A percentile compares a stretch with the other conserved stretches of the same genome.
phyloP scores from a whole-genome alignment of 2,329 filamentous ascomycete species.

The Sphaerostilbella broomeana region DNA sequence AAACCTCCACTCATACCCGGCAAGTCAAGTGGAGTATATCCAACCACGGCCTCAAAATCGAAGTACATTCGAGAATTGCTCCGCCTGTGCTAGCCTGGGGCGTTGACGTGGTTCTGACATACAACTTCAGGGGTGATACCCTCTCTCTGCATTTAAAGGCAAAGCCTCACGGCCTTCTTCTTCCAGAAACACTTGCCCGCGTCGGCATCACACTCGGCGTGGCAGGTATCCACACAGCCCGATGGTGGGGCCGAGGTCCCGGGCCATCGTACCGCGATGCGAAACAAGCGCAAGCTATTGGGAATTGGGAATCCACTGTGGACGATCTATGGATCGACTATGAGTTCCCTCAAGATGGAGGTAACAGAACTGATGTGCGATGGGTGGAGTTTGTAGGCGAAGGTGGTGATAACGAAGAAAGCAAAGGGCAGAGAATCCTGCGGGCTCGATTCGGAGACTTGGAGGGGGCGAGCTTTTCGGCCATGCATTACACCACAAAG shows the following conservation, averaged over 20 bases:
- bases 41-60: constrained; percentile 32
- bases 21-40: constrained; percentile 27
- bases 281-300: constrained; percentile 53
- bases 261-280: constrained; percentile 62
- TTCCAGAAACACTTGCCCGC: constrained; percentile 54
- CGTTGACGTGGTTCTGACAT: constrained; percentile 44
- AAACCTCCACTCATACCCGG: constrained; percentile 38
- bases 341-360: constrained; percentile 62
- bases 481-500: constrained; percentile 45
- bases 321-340: constrained; percentile 53
- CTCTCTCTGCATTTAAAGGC: constrained; percentile 45
- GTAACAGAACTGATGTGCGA: constrained; percentile 57
- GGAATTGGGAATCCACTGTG: constrained; percentile 41
- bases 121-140: constrained; percentile 44
- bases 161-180: constrained; percentile 39
- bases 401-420: no score
- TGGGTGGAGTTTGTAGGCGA: constrained; percentile 46
- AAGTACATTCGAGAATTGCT: constrained; percentile 48
- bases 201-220: constrained; percentile 52
- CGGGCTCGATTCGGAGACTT: constrained; percentile 40
- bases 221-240: constrained; percentile 31
- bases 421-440: constrained; percentile 27
- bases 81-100: constrained; percentile 60
- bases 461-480: constrained; percentile 49
- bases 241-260: constrained; percentile 64